These are phyloP conservation scores for Saturnispora sanitii DNA, from an alignment of 805 yeast genomes.

Conservation along the genomic window DNA sequence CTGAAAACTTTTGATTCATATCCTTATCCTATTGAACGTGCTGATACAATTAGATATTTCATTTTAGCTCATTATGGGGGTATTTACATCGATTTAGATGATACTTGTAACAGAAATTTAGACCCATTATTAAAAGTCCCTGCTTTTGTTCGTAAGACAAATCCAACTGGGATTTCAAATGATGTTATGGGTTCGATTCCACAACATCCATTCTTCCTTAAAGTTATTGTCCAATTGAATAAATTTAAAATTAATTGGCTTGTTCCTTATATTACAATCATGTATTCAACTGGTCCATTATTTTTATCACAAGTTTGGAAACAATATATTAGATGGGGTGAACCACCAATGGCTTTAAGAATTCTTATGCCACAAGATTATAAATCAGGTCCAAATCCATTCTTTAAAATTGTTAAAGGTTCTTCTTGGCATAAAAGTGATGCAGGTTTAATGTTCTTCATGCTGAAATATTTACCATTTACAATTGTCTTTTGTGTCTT, in stretches of 20 bases:
- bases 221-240: slow-evolving; percentile 54
- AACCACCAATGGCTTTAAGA: slow-evolving; percentile 56
- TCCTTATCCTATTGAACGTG: slow-evolving; percentile 75
- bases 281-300: slow-evolving; percentile 89
- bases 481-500: slow-evolving; percentile 65
- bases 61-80: slow-evolving; percentile 81
- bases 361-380: slow-evolving; percentile 67
- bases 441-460: slow-evolving; percentile 63
- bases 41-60: slow-evolving; percentile 86
- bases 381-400: slow-evolving; percentile 48
- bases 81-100: slow-evolving; percentile 81
- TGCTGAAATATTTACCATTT: slow-evolving; percentile 65
- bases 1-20: slow-evolving; percentile 67
- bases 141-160: slow-evolving; percentile 78
- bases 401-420: slow-evolving; percentile 70
- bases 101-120: slow-evolving; percentile 68
- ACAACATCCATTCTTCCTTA: slow-evolving; percentile 72
- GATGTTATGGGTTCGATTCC: slow-evolving; percentile 90
- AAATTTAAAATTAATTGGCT: slow-evolving; percentile 66
- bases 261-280: slow-evolving; percentile 81
- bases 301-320: slow-evolving; percentile 82
- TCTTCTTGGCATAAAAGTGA: slow-evolving; percentile 92
- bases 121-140: slow-evolving; percentile 78
- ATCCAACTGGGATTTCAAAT: slow-evolving; percentile 86
- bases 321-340: slow-evolving; percentile 73